phyloP scores from a whole-genome alignment of 768 basidiomycete species.

The Glaciozyma martinii region DNA sequence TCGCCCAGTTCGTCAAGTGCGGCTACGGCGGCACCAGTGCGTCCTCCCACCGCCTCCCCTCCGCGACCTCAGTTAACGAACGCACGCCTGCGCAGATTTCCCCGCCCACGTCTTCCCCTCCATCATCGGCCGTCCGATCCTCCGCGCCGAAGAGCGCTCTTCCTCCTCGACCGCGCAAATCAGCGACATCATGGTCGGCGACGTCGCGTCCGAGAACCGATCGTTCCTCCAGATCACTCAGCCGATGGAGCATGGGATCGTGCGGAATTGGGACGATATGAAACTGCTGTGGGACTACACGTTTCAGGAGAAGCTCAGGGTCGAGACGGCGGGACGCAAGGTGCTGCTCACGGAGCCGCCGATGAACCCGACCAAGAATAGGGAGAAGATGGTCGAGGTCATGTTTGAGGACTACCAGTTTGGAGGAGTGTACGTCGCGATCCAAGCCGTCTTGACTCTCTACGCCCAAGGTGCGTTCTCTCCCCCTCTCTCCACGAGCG shows the following conservation, averaged over 20 bases:
- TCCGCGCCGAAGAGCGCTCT: constrained; percentile 85
- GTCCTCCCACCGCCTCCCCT: neutral
- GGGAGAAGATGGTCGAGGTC: constrained; percentile 89
- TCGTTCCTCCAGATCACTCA: constrained; percentile 95
- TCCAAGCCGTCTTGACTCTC: constrained; percentile 94
- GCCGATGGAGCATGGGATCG: constrained; percentile 98
- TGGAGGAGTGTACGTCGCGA: constrained; percentile 89
- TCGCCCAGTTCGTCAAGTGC: constrained; percentile 70
- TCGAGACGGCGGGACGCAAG: constrained; percentile 78
- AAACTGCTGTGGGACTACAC: constrained; percentile 97
- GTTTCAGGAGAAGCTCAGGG: constrained; percentile 85
- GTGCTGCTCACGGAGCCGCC: constrained; percentile 94
- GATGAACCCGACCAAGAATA: constrained; percentile 92
- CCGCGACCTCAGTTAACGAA: neutral
- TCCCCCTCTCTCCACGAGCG: neutral
- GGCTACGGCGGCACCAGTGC: constrained; percentile 72
- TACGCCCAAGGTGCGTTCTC: constrained; percentile 83
- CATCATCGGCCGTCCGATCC: constrained; percentile 89
- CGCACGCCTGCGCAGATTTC: constrained; percentile 48
- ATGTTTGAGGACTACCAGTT: constrained; percentile 99
- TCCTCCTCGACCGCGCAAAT: constrained; percentile 66
- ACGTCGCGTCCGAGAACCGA: constrained; percentile 87
- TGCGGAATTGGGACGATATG: constrained; percentile 99
- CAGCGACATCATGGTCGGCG: constrained; percentile 97
- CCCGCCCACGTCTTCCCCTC: constrained; percentile 96